Evolutionary conservation across 1,139 yeast species (phyloP).

Genomic region (Yamadazyma triangularis): DNA sequence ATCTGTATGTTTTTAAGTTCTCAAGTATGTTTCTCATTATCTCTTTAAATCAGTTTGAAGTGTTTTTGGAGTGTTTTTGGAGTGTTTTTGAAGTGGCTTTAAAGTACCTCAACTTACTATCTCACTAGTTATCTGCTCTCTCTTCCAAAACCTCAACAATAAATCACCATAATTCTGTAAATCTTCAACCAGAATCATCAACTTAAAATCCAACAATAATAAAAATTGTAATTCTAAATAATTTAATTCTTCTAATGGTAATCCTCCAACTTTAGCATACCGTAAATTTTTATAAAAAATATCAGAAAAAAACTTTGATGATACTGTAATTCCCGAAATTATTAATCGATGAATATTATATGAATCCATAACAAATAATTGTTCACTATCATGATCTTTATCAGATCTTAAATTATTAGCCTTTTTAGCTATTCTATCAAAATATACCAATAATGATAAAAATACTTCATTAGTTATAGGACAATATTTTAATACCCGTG

Average conservation of each 20-base stretch:
- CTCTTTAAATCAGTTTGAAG: too few species aligned
- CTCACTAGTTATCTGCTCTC: slow-evolving; percentile 50
- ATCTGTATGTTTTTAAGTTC: too few species aligned
- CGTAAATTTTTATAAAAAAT: slow-evolving; percentile 93
- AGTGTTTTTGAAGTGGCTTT: too few species aligned
- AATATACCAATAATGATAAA: slow-evolving; percentile 81
- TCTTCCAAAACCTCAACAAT: slow-evolving; percentile 76
- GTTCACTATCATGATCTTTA: slow-evolving; percentile 30
- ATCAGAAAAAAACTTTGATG: slow-evolving; percentile 92
- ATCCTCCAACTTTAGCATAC: slow-evolving; percentile 96
- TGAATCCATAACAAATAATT: slow-evolving; percentile 90
- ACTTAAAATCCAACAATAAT: slow-evolving; percentile 75
- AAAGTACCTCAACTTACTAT: too few species aligned
- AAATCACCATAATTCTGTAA: slow-evolving; percentile 88
- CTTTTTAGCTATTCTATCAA: slow-evolving; percentile 88
- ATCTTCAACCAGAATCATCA: slow-evolving; percentile 87
- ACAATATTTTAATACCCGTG: slow-evolving; percentile 90
- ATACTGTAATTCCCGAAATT: slow-evolving; percentile 95
- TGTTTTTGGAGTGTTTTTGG: too few species aligned
- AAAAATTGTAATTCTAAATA: slow-evolving; percentile 88
- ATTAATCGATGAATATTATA: slow-evolving; percentile 91
- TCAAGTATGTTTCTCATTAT: too few species aligned
- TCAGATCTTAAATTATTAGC: slow-evolving; percentile 55
- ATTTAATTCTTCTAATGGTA: slow-evolving; percentile 89
- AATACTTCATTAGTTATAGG: slow-evolving; percentile 98